These are phyloP conservation scores for Deuterostichococcus epilithicus DNA, from an alignment of 139 green algal species.

Conservation along the genomic window DNA sequence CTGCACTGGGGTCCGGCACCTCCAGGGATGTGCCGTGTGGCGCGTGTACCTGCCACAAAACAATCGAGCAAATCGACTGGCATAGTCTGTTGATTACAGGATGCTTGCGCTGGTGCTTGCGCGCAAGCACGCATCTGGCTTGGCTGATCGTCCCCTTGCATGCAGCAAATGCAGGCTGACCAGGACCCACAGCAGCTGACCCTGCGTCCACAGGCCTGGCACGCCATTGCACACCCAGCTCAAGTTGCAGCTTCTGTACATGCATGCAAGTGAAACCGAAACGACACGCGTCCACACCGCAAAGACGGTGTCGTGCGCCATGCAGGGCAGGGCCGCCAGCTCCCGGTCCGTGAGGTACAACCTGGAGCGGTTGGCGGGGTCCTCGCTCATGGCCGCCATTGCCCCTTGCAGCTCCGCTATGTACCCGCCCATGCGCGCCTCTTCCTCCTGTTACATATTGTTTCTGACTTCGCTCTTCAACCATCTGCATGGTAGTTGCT, in stretches of 20 bases:
- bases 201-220: too few relatives aligned
- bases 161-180: too few relatives aligned
- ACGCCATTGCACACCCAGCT: too few relatives aligned
- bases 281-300: slow-evolving; percentile 66
- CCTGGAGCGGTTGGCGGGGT: slow-evolving; percentile 47
- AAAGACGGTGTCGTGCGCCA: slow-evolving; percentile 73
- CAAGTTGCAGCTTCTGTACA: too few relatives aligned
- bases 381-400: slow-evolving; percentile 29
- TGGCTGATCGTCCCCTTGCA: too few relatives aligned
- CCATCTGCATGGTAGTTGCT: too few relatives aligned
- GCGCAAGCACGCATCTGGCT: too few relatives aligned
- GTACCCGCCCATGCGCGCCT: slow-evolving; percentile 44
- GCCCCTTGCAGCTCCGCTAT: slow-evolving; percentile 34
- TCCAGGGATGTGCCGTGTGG: slow-evolving; percentile 72
- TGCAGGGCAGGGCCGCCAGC: slow-evolving; percentile 63
- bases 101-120: too few relatives aligned
- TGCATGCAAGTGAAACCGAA: neutral
- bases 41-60: slow-evolving; percentile 27
- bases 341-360: slow-evolving; percentile 81
- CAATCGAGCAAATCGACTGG: too few relatives aligned
- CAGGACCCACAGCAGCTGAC: too few relatives aligned
- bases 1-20: slow-evolving; percentile 65
- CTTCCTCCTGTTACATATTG: slow-evolving; percentile 35
- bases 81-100: too few relatives aligned
- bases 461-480: too few relatives aligned